phyloP scores from a whole-genome alignment of 108 stramenopile genomes.

The Schizochytrium sp. region DNA sequence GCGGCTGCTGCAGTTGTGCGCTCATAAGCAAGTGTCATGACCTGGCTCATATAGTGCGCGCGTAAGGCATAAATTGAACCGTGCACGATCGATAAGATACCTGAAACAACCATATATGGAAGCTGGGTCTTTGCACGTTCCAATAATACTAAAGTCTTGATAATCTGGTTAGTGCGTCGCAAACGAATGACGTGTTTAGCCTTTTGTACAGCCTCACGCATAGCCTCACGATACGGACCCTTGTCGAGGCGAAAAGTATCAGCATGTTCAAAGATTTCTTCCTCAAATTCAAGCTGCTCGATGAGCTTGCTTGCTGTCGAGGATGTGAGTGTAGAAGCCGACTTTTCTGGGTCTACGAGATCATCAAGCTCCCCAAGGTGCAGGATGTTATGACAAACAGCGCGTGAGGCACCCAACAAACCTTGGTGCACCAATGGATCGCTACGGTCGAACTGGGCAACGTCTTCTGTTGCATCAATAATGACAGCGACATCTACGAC shows the following conservation, averaged over 20 bases:
- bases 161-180: slow-evolving; percentile 9
- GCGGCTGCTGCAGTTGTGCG: background rate
- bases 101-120: slow-evolving; percentile 35
- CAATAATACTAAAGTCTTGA: slow-evolving; percentile 35
- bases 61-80: slow-evolving; percentile 20
- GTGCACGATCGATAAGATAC: background rate
- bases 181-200: slow-evolving; percentile 44
- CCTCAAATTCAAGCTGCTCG: slow-evolving; percentile 50
- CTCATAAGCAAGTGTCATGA: slow-evolving; percentile 41
- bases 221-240: background rate
- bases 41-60: slow-evolving; percentile 41
- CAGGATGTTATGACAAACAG: slow-evolving; percentile 32
- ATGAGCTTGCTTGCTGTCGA: slow-evolving; percentile 24
- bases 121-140: slow-evolving; percentile 52
- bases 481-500: slow-evolving; percentile 35
- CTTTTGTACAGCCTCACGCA: slow-evolving; percentile 20
- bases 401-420: background rate
- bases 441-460: background rate
- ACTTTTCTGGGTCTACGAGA: background rate
- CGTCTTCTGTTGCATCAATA: slow-evolving; percentile 39
- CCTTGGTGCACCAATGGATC: slow-evolving; percentile 46
- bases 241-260: slow-evolving; percentile 8
- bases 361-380: slow-evolving; percentile 43
- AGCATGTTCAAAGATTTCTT: slow-evolving; percentile 33
- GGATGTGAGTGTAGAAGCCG: background rate